Percentiles rank a stretch among this genome's conserved stretches.
Conservation (phyloP, 2,329 filamentous ascomycete genomes). For the Aspergillus japonicus region DNA sequence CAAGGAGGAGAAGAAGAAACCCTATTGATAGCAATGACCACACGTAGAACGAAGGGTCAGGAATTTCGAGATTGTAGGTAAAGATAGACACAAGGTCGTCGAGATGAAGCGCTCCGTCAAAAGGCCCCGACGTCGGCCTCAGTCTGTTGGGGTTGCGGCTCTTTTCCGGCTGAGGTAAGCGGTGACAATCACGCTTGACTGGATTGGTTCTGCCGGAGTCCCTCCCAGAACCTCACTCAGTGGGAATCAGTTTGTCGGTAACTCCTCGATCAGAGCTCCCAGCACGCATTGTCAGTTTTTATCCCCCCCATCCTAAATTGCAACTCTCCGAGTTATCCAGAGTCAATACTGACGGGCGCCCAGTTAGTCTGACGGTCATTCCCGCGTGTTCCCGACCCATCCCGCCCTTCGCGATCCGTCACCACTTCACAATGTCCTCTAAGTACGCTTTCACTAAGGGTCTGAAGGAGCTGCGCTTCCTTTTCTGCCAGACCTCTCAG, state of each 20-base stretch:
- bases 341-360: not conserved
- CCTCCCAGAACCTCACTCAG: constrained; percentile 9
- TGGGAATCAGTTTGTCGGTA: constrained; percentile 9
- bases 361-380: not conserved
- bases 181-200: constrained; percentile 24
- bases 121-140: constrained; percentile 20
- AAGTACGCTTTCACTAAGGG: constrained; percentile 89
- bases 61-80: not conserved
- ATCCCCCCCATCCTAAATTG: constrained; percentile 12
- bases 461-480: constrained; percentile 93
- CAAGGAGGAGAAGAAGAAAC: not conserved
- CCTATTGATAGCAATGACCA: not conserved
- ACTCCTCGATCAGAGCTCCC: not conserved
- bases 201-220: constrained; percentile 20
- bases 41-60: not conserved
- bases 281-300: constrained; percentile 3
- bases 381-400: constrained; percentile 1
- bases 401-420: constrained; percentile 2
- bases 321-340: not conserved
- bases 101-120: not conserved
- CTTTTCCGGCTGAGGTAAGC: constrained; percentile 33
- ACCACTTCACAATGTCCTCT: constrained; percentile 67
- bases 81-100: not conserved
- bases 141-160: constrained; percentile 17
- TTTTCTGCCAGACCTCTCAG: constrained; percentile 93